Percentiles rank a stretch among this genome's conserved stretches.
phyloP scores from a whole-genome alignment of 331 rosid genomes.

The Telfairia occidentalis region DNA sequence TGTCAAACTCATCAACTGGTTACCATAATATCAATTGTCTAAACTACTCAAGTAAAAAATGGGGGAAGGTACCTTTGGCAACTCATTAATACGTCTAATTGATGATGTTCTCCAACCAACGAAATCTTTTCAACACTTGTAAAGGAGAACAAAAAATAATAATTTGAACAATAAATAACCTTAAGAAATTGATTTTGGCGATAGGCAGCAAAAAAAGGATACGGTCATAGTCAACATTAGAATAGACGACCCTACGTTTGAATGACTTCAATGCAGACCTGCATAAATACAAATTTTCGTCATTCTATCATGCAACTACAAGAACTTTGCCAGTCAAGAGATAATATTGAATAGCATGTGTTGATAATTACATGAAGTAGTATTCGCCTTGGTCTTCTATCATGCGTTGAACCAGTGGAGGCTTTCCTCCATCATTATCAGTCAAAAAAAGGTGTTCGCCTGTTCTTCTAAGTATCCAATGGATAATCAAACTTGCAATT shows the following conservation, averaged over 20 bases:
- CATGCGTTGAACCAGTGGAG: slow-evolving; percentile 87
- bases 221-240: slow-evolving; percentile 88
- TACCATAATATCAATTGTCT: not conserved
- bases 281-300: slow-evolving; percentile 18
- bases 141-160: slow-evolving; percentile 24
- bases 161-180: not conserved
- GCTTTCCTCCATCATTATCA: slow-evolving; percentile 69
- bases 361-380: slow-evolving; percentile 63
- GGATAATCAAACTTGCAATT: slow-evolving; percentile 59
- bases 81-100: slow-evolving; percentile 65
- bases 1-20: not conserved
- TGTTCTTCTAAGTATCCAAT: slow-evolving; percentile 88
- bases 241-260: slow-evolving; percentile 63
- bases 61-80: slow-evolving; percentile 58
- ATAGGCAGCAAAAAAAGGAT: slow-evolving; percentile 35
- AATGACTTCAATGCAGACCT: slow-evolving; percentile 83
- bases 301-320: not conserved
- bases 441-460: slow-evolving; percentile 89
- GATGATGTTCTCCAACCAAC: slow-evolving; percentile 99
- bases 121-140: slow-evolving; percentile 41
- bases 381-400: slow-evolving; percentile 49
- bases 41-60: slow-evolving; percentile 11
- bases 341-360: slow-evolving; percentile 11
- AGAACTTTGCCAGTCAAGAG: slow-evolving; percentile 8
- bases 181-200: not conserved